phyloP scores from a whole-genome alignment of 176 grass and related monocot genomes.

The Avena eriantha region DNA sequence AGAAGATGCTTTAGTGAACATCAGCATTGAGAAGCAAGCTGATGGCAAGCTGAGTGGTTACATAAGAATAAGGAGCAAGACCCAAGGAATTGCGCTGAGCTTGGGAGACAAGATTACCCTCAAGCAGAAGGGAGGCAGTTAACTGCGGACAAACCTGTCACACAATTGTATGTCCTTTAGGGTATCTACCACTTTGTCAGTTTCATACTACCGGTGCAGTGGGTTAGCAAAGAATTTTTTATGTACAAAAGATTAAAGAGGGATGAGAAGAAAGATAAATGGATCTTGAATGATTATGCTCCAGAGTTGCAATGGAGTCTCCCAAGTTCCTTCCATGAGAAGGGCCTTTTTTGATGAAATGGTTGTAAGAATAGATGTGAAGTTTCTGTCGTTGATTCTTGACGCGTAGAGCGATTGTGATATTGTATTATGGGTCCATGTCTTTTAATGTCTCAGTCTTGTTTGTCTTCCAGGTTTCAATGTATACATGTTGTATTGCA shows the following conservation, averaged over 20 bases:
- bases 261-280: constrained; percentile 6
- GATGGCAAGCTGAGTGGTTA: constrained; percentile 82
- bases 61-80: constrained; percentile 84
- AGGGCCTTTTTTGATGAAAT: constrained; percentile 35
- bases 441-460: neutral
- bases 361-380: constrained; percentile 44
- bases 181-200: constrained; percentile 20
- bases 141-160: neutral
- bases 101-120: constrained; percentile 88
- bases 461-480: neutral
- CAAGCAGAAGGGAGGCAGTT: constrained; percentile 78
- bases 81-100: constrained; percentile 83
- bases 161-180: constrained; percentile 33
- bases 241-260: constrained; percentile 53
- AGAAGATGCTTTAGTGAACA: constrained; percentile 84
- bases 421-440: constrained; percentile 30
- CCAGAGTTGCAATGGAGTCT: neutral
- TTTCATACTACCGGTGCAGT: neutral
- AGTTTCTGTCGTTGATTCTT: constrained; percentile 29
- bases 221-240: neutral
- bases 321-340: neutral
- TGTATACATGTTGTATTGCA: neutral
- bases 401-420: constrained; percentile 29
- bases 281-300: too few species aligned
- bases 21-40: constrained; percentile 75